These are phyloP conservation scores for Yamadazyma friedrichii DNA, from an alignment of 1,139 yeast species.

Conservation along the genomic window DNA sequence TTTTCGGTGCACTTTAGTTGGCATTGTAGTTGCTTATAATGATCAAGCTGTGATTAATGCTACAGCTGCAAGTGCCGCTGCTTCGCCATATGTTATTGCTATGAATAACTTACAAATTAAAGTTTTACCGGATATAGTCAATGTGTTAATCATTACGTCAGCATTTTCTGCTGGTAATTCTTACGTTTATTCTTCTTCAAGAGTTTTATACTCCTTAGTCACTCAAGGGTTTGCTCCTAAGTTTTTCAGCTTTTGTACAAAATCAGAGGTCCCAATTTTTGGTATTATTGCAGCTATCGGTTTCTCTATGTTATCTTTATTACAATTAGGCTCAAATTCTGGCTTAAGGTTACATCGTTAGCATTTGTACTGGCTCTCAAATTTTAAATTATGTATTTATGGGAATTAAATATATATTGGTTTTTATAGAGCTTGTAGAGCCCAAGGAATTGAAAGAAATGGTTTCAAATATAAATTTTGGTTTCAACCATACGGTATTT, in stretches of 20 bases:
- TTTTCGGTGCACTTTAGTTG: conserved; percentile 45
- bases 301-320: conserved; percentile 63
- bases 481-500: conserved; percentile 71
- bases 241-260: conserved; percentile 32
- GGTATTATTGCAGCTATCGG: conserved; percentile 58
- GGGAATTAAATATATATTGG: conserved; percentile 54
- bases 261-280: conserved; percentile 23
- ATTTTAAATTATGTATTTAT: conserved; percentile 67
- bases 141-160: conserved; percentile 23
- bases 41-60: conserved; percentile 29
- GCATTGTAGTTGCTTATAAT: conserved; percentile 38
- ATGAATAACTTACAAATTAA: conserved; percentile 36
- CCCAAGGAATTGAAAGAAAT: conserved; percentile 62
- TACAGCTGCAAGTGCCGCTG: conserved; percentile 26
- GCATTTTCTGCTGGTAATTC: conserved; percentile 44
- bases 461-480: conserved; percentile 72
- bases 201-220: conserved; percentile 38
- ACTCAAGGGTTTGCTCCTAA: conserved; percentile 37
- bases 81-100: conserved; percentile 44
- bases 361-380: conserved; percentile 75
- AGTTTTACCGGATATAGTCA: conserved; percentile 38
- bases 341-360: conserved; percentile 77
- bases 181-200: conserved; percentile 38
- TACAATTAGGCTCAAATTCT: conserved; percentile 55
- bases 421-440: conserved; percentile 60